Evolutionary conservation across 2,329 filamentous ascomycete species (phyloP), one percentile per base, ranked within the genome.

Genomic region (Sarocladiaceae sp.): DNA sequence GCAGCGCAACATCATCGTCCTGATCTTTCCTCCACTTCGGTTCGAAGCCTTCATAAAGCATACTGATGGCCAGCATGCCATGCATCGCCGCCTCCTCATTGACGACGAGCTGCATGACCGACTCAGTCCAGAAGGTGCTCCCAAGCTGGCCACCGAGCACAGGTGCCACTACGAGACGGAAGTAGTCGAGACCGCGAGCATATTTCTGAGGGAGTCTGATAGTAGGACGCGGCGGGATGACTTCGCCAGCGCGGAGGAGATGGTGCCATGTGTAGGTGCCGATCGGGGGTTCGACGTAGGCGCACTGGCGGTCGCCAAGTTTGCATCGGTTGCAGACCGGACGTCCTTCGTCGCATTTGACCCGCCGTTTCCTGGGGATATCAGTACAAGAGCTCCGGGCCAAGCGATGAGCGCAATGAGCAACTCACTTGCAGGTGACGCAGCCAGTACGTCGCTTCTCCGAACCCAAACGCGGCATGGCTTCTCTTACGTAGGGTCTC

Each of bases 341-440:
- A 48, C 70, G 73, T 4, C 57, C 60, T 57, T 79, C 76, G 50
- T 78, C 76, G 53, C 76, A 80, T 56, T 79, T 80, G 43, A 79
- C 68, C 46, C 73, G 73, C 31, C 75, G 70, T 20, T 73, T 68
- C 57, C 72, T 77, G 43, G 23, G 19, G 9, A 24, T 7, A 23
- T 23, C 7, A n/a, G 20, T 24, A 15, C 33, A 7, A 35, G n/a
- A n/a, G n/a, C n/a, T n/a, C n/a, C n/a, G n/a, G n/a, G n/a, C n/a
- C n/a, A n/a, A n/a, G n/a, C n/a, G n/a, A 13, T 35, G 20, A 24
- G 11, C 34, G 11, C 20, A 21, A 24, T 35, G 26, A 12, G 34
- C 24, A 39, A 67, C 70, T 47, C 55, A 74, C 72, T 76, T 76
- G 70, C 73, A 77, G 31, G 73, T 76, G 39, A 67, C 61, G 53